Base-by-base conservation (phyloP, 2,329 filamentous ascomycete species). In the Pseudocercospora eumusae region DNA sequence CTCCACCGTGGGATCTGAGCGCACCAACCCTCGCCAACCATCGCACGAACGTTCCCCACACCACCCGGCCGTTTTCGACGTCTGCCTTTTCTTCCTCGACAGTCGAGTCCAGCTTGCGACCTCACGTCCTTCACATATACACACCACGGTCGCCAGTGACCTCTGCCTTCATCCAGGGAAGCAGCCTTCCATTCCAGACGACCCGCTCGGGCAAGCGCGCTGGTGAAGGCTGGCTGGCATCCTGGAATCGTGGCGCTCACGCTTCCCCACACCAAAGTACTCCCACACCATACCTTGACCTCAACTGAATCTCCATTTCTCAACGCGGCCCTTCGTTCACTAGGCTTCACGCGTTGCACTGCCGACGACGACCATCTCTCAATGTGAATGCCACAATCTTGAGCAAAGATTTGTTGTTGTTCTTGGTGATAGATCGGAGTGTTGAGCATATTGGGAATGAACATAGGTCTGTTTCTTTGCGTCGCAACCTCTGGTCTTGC, bases 401-500 rank as follows among this genome's bases (percentile, higher is more conserved):
- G 40, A 61, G 33, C 42, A 59, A 61, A 40, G 18, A 53, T 54
- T 47, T 40, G 36, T 56, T 56, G 58, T 70, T 63, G 58, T 64
- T 57, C 61, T 59, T 59, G 59, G 56, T 27, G 54, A 64, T 64
- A 66, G 57, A 67, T 57, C 53, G 67, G 64, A 52, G 61, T 56
- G 61, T 53, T 56, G 56, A 58, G 61, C 63, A 57, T 56, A 59
- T 61, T 64, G 69, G 67, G 62, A 59, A 73, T 73, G 70, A 68
- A 65, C 66, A 71, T 71, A 71, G 66, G 70, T 73, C 45, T 31
- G 68, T 49, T 15, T 31, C 13, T 18, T 20, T n/a, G 47, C 47
- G 42, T 59, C 36, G 45, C 20, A 33, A n/a, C 59, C 28, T 53
- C 66, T 59, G 56, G 58, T 59, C 11, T 27, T 49, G 9, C 18